These are phyloP conservation scores for Crepidotus sp. DNA, from an alignment of 1,284 basidiomycete genomes.

Conservation along the genomic window DNA sequence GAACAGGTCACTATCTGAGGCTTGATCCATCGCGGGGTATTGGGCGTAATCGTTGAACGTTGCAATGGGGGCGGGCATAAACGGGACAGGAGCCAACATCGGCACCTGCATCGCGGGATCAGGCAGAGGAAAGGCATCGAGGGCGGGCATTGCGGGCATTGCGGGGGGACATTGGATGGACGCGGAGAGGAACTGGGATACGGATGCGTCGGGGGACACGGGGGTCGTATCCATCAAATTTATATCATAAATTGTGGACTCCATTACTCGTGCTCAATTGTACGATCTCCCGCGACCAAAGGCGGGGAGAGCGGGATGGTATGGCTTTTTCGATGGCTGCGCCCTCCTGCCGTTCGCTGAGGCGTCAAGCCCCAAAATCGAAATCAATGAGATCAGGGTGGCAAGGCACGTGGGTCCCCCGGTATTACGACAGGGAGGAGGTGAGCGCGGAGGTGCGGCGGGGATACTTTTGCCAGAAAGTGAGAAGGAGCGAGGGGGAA, in stretches of 20 bases:
- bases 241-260: conserved; percentile 16
- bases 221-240: conserved; percentile 16
- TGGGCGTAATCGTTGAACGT: conserved; percentile 14
- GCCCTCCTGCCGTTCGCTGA: conserved; percentile 8
- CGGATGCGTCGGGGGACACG: conserved; percentile 8
- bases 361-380: conserved; percentile 11
- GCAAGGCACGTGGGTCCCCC: conserved; percentile 3
- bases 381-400: conserved; percentile 15
- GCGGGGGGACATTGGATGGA: conserved; percentile 7
- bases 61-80: conserved; percentile 9
- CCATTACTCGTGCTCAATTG: conserved; percentile 15
- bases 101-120: conserved; percentile 9
- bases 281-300: not conserved
- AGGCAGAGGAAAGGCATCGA: conserved; percentile 10
- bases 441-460: conserved; percentile 20
- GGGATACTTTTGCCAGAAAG: conserved; percentile 21
- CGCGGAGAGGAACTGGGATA: conserved; percentile 8
- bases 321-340: conserved; percentile 1
- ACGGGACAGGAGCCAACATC: conserved; percentile 13
- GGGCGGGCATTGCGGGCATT: conserved; percentile 6
- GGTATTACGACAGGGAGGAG: not conserved
- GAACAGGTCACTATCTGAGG: conserved; percentile 11
- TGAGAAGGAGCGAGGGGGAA: conserved; percentile 8
- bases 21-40: conserved; percentile 17
- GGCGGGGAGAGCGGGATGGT: not conserved